Percentiles rank a stretch among this genome's conserved stretches.
These are phyloP conservation scores for Cercospora nicotianae DNA, from an alignment of 2,329 filamentous ascomycete species.

Conservation along the genomic window DNA sequence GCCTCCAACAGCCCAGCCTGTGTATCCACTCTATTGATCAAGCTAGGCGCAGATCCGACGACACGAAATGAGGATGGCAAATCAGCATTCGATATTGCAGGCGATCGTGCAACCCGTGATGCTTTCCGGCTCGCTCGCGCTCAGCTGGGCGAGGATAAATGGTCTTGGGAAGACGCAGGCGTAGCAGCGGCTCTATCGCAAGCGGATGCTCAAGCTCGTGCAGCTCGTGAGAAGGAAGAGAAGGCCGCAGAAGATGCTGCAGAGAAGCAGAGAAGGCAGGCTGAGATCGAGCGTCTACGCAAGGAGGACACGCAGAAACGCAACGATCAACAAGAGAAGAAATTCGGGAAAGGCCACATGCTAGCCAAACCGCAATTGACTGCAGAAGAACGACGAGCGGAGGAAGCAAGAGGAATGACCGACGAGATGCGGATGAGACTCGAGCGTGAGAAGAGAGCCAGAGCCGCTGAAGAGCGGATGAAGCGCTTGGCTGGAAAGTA, in stretches of 20 bases:
- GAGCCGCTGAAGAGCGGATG: constrained; percentile 87
- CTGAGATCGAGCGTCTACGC: constrained; percentile 71
- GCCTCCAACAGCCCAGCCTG: constrained; percentile 75
- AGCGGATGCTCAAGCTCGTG: constrained; percentile 68
- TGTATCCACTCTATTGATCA: constrained; percentile 73
- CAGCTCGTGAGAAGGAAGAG: constrained; percentile 68
- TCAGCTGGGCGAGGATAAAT: constrained; percentile 73
- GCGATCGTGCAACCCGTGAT: constrained; percentile 81
- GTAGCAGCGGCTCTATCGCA: constrained; percentile 72
- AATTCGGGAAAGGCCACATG: constrained; percentile 51
- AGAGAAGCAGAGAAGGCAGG: constrained; percentile 63
- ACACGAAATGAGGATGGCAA: constrained; percentile 72
- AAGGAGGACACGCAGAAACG: constrained; percentile 63
- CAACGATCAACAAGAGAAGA: constrained; percentile 53
- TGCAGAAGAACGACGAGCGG: constrained; percentile 76
- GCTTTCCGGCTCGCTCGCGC: constrained; percentile 85
- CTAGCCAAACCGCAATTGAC: constrained; percentile 64
- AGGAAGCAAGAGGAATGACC: constrained; percentile 80
- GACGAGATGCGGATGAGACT: constrained; percentile 81
- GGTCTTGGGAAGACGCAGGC: constrained; percentile 74
- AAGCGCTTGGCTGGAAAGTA: constrained; percentile 58
- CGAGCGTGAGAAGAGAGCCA: constrained; percentile 84
- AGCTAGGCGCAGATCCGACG: constrained; percentile 73
- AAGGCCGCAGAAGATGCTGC: constrained; percentile 65
- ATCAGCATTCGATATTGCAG: constrained; percentile 81